These are phyloP conservation scores for Venturia carpophila DNA, from an alignment of 2,329 filamentous ascomycete species.

Conservation along the genomic window DNA sequence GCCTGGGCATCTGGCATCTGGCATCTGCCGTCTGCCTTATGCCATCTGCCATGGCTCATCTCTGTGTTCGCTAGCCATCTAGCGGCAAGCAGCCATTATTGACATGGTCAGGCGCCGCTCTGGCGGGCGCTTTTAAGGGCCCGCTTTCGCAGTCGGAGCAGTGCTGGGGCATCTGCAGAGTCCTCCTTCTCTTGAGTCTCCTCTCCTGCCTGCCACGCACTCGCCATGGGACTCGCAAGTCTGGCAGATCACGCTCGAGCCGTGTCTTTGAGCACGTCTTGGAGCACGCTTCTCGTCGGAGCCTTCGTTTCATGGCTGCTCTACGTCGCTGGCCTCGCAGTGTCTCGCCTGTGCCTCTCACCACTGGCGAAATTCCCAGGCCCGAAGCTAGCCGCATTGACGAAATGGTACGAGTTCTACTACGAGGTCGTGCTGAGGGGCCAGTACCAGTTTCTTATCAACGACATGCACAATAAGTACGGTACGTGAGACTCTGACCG, in stretches of 20 bases:
- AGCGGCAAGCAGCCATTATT: background rate
- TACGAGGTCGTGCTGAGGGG: constrained; percentile 16
- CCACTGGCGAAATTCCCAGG: constrained; percentile 18
- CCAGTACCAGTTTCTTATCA: constrained; percentile 14
- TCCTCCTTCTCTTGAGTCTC: background rate
- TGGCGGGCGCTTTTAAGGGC: background rate
- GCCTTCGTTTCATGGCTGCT: background rate
- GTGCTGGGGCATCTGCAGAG: background rate
- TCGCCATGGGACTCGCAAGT: background rate
- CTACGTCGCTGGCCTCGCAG: constrained; percentile 14
- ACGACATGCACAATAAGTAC: constrained; percentile 17
- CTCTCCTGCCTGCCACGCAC: background rate
- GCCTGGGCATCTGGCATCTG: no score
- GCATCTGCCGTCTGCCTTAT: no score
- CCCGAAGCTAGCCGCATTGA: constrained; percentile 15
- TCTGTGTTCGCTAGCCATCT: background rate
- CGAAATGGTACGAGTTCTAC: constrained; percentile 19
- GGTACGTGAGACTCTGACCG: constrained; percentile 2
- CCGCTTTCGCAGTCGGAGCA: background rate
- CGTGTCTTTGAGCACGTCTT: background rate
- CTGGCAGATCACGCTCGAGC: background rate
- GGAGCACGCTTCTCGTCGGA: background rate
- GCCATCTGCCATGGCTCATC: background rate
- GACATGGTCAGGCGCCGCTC: background rate
- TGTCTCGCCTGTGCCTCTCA: constrained; percentile 18